Percentiles rank a stretch among this genome's conserved stretches.
phyloP scores from a whole-genome alignment of 2,329 filamentous ascomycete species.

The Aspergillus viridinutans region DNA sequence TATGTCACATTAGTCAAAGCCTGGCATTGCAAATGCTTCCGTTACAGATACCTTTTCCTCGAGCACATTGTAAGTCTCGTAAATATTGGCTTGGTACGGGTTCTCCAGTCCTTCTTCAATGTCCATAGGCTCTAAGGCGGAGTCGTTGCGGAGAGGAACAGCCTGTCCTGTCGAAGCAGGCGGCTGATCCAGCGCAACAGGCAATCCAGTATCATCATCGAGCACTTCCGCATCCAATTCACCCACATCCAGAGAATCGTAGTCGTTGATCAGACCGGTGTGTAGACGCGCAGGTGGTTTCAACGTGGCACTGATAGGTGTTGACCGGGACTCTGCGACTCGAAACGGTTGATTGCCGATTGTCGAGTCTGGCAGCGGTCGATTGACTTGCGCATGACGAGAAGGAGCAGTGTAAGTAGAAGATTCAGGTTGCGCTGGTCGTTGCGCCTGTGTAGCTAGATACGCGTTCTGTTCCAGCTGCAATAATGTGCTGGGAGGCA shows the following conservation, averaged over 20 bases:
- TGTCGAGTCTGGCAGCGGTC: too few relatives aligned
- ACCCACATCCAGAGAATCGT: slow-evolving; percentile 41
- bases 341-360: not conserved
- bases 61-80: slow-evolving; percentile 12
- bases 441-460: slow-evolving; percentile 39
- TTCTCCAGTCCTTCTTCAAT: slow-evolving; percentile 8
- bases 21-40: not conserved
- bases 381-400: not conserved
- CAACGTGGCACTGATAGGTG: slow-evolving; percentile 14
- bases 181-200: slow-evolving; percentile 10
- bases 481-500: slow-evolving; percentile 40
- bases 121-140: slow-evolving; percentile 15
- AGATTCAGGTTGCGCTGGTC: slow-evolving; percentile 14
- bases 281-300: slow-evolving; percentile 28
- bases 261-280: slow-evolving; percentile 37
- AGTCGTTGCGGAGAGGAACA: slow-evolving; percentile 9
- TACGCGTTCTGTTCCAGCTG: slow-evolving; percentile 45
- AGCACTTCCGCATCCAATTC: slow-evolving; percentile 42
- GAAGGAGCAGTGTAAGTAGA: not conserved
- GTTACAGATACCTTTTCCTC: slow-evolving; percentile 23
- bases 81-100: slow-evolving; percentile 6
- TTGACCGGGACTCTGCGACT: slow-evolving; percentile 4
- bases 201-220: slow-evolving; percentile 27
- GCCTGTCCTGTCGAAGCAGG: slow-evolving; percentile 5
- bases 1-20: slow-evolving; percentile 10